Conservation (phyloP, 176 grass and related monocot species). For the Cenchrus fungigraminus region DNA sequence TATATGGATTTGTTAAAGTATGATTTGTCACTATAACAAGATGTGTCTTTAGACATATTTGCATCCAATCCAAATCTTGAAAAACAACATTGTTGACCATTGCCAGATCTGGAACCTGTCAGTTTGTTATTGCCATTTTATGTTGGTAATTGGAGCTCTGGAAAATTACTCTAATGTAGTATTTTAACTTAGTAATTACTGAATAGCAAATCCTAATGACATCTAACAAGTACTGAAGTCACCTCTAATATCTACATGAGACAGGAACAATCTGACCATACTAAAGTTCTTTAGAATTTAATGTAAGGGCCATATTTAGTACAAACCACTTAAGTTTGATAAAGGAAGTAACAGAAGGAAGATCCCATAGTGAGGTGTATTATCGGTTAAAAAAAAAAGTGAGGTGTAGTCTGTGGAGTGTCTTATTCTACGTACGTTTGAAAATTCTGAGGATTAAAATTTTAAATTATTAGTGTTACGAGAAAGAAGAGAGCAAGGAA, state of each 20-base stretch:
- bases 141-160: neutral
- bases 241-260: neutral
- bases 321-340: neutral
- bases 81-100: constrained; percentile 2
- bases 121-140: constrained; percentile 14
- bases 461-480: neutral
- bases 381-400: neutral
- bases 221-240: neutral
- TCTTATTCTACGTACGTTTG: constrained; percentile 11
- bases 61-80: neutral
- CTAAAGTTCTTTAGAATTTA: constrained; percentile 5
- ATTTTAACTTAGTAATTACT: neutral
- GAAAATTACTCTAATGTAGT: neutral
- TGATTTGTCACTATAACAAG: neutral
- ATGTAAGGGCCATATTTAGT: neutral
- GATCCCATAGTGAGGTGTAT: neutral
- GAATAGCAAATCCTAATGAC: constrained; percentile 11
- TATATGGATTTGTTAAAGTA: neutral
- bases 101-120: neutral
- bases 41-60: constrained; percentile 15
- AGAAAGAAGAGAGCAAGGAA: neutral
- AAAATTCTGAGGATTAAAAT: neutral
- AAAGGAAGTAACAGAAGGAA: neutral
- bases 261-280: neutral
- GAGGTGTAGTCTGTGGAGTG: constrained; percentile 2